Percentiles rank a stretch among this genome's conserved stretches.
Evolutionary conservation across 805 yeast species (phyloP).

Genomic region (Geotrichum ghanense): DNA sequence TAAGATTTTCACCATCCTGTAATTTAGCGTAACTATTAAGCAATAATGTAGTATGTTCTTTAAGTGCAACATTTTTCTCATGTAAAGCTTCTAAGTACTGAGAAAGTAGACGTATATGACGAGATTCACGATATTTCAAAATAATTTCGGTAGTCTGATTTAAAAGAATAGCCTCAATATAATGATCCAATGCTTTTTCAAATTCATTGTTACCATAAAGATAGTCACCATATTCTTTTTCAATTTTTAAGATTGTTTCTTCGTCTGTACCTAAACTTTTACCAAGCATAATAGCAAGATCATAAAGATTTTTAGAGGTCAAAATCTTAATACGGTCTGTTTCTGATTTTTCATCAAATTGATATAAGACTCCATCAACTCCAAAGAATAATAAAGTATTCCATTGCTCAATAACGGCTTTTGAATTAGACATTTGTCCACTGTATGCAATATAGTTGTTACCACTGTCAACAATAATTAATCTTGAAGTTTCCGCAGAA

Average conservation of each 20-base stretch:
- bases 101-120: slow-evolving; percentile 54
- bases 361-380: slow-evolving; percentile 64
- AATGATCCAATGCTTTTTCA: slow-evolving; percentile 64
- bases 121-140: slow-evolving; percentile 65
- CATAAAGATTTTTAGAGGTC: slow-evolving; percentile 56
- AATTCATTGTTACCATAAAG: slow-evolving; percentile 55
- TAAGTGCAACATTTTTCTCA: slow-evolving; percentile 42
- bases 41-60: slow-evolving; percentile 72
- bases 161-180: slow-evolving; percentile 42
- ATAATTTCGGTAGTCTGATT: slow-evolving; percentile 68
- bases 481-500: slow-evolving; percentile 34
- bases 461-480: slow-evolving; percentile 55
- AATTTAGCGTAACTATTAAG: slow-evolving; percentile 72
- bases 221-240: slow-evolving; percentile 57
- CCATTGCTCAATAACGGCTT: slow-evolving; percentile 46
- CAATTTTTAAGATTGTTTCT: slow-evolving; percentile 29
- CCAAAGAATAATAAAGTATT: slow-evolving; percentile 50
- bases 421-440: slow-evolving; percentile 53
- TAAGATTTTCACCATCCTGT: slow-evolving; percentile 47
- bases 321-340: slow-evolving; percentile 60
- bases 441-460: slow-evolving; percentile 64
- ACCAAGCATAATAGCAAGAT: slow-evolving; percentile 65
- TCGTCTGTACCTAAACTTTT: slow-evolving; percentile 17
- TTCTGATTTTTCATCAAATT: slow-evolving; percentile 52
- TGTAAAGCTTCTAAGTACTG: slow-evolving; percentile 53